Base-by-base conservation (phyloP, 2,329 filamentous ascomycete species). In the Penicillium sp. region DNA sequence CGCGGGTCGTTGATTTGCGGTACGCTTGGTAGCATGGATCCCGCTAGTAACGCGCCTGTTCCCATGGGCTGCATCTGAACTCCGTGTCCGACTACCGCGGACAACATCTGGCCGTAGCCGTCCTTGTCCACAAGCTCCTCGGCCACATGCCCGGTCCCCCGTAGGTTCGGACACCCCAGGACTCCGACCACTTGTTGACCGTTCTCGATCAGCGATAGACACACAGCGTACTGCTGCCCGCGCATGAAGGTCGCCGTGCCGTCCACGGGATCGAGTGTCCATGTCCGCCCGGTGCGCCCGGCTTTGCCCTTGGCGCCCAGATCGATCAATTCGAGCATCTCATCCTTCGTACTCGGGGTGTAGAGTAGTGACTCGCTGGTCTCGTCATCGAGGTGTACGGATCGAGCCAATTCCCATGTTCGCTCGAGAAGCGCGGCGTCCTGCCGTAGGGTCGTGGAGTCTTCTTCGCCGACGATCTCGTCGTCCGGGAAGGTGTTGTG, bases 221-320 rank as follows among this genome's bases (percentile, higher is more conserved):
- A 81, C 4, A 87, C 81, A 3, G 80, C 83, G 53, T 86, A 87
- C 68, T 87, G 84, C 66, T 83, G 76, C 3, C 81, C 81, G 35
- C 71, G 70, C 57, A 87, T 78, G 52, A 85, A 87, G 0, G 82
- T 81, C 14, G 79, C 80, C 1, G 84, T 87, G 27, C 84, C 84
- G 58, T 87, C 84, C 7, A 87, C 80, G 0, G 84, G 84, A 61
- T 87, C 84, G 64, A 87, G 77, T 27, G 83, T 78, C 84, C 84
- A 87, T 46, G 81, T 76, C 1, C 78, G 70, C 2, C 68, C 76
- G 54, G 58, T 72, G 54, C 62, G 64, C 5, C 66, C 69, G 41
- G 69, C 70, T 9, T 66, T 57, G 1, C 76, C 77, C 2, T 70
- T 63, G 0, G 75, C 79, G 2, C 84, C 84, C 11, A 79, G 69